Percentiles rank a stretch among this genome's conserved stretches.
Conservation (phyloP, 225 moss, liverwort and hornwort species). For the Takakia lepidozioides region DNA sequence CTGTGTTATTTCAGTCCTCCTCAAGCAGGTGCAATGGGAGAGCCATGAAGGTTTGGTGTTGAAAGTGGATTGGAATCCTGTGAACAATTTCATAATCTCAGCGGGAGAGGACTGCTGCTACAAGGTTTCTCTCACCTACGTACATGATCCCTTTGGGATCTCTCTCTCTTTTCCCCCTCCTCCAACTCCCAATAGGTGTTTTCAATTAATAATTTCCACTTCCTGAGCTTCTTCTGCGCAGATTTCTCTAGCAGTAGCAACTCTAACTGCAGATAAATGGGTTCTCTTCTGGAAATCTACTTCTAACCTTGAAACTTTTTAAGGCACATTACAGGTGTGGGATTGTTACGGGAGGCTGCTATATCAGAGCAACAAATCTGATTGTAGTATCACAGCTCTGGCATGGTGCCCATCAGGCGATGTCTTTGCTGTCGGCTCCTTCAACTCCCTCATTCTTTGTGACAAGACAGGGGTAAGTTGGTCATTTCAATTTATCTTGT, state of each 20-base stretch:
- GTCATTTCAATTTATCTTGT: no score
- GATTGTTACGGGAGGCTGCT: conserved; percentile 82
- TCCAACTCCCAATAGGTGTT: no score
- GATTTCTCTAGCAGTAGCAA: no score
- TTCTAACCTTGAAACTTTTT: background rate
- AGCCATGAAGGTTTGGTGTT: conserved; percentile 65
- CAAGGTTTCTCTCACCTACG: conserved; percentile 51
- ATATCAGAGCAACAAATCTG: conserved; percentile 55
- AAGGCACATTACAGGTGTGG: conserved; percentile 55
- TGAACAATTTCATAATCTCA: conserved; percentile 72
- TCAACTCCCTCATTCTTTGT: conserved; percentile 55
- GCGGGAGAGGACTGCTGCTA: conserved; percentile 80
- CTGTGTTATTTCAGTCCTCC: conserved; percentile 33
- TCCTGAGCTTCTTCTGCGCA: no score
- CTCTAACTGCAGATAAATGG: no score
- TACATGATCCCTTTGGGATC: no score
- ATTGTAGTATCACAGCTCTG: conserved; percentile 49
- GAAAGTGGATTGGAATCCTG: conserved; percentile 79
- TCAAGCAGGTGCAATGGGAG: conserved; percentile 63
- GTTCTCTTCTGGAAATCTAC: background rate
- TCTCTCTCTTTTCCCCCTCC: no score
- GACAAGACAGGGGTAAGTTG: conserved; percentile 78
- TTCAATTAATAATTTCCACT: no score
- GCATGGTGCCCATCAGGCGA: conserved; percentile 91
- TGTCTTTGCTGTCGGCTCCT: conserved; percentile 61